A percentile compares a stretch with the other conserved stretches of the same genome.
phyloP scores from a whole-genome alignment of 306 rosid species.

The Vigna reflexopilosa region DNA sequence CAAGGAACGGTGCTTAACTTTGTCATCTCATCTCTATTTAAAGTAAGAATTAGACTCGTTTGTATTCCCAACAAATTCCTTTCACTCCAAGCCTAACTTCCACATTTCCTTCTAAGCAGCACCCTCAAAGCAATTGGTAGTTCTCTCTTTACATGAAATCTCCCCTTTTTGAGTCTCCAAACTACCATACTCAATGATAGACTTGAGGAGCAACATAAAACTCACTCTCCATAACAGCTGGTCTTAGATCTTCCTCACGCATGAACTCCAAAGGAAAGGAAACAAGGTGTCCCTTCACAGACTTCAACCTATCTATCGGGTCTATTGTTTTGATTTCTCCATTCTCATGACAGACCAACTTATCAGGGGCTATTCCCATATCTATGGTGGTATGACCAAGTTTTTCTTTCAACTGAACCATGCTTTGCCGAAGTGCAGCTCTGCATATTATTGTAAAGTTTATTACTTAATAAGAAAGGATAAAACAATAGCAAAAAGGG shows the following conservation, averaged over 20 bases:
- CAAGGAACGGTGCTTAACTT: no score
- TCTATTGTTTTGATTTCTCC: slow-evolving; percentile 61
- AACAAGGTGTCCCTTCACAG: slow-evolving; percentile 85
- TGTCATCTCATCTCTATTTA: no score
- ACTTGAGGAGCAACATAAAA: slow-evolving; percentile 88
- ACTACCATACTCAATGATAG: slow-evolving; percentile 57
- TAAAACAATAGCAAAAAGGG: background rate
- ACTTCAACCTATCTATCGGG: slow-evolving; percentile 64
- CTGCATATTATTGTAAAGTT: slow-evolving; percentile 49
- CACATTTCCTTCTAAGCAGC: background rate
- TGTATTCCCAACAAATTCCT: no score
- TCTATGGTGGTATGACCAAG: slow-evolving; percentile 80
- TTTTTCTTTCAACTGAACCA: slow-evolving; percentile 69
- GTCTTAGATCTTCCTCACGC: slow-evolving; percentile 91
- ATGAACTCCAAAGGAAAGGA: slow-evolving; percentile 92
- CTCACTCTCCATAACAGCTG: slow-evolving; percentile 92
- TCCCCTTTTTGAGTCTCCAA: background rate
- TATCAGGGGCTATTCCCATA: slow-evolving; percentile 81
- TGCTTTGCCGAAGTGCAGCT: slow-evolving; percentile 80
- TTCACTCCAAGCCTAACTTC: background rate
- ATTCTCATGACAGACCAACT: slow-evolving; percentile 56
- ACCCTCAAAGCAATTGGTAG: background rate
- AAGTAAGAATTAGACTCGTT: no score
- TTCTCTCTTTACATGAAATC: slow-evolving; percentile 3
- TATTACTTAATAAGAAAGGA: background rate